A percentile compares a stretch with the other conserved stretches of the same genome.
Conservation (phyloP, 176 grass and related monocot species). For the Canna indica region DNA sequence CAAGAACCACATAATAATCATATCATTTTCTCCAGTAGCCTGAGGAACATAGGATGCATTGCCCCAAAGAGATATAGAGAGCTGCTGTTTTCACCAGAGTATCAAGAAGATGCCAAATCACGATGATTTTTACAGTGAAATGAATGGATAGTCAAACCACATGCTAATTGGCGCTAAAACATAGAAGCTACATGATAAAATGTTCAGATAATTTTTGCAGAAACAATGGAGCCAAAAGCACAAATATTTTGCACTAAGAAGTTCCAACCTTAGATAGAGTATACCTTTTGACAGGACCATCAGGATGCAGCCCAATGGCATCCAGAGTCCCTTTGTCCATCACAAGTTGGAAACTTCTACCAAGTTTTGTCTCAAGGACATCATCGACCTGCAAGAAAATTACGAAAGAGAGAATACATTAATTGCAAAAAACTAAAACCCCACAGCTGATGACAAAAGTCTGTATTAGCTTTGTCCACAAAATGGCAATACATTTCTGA, state of each 20-base stretch:
- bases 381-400: conserved; percentile 65
- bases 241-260: not conserved
- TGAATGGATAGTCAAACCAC: not conserved
- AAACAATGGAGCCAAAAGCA: not conserved
- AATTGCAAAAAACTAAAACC: not conserved
- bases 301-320: conserved; percentile 69
- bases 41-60: too few relatives aligned
- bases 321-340: conserved; percentile 96
- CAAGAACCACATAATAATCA: not conserved
- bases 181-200: not conserved
- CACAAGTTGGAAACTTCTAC: conserved; percentile 79
- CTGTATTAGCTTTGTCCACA: too few relatives aligned
- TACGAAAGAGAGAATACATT: not conserved
- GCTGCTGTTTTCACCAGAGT: not conserved
- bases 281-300: conserved; percentile 81
- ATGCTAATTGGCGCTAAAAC: not conserved
- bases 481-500: too few relatives aligned
- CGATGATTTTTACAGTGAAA: not conserved
- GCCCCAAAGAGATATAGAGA: not conserved
- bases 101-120: not conserved
- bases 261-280: not conserved
- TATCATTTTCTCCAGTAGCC: not conserved
- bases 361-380: conserved; percentile 83
- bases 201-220: not conserved
- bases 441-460: not conserved